Evolutionary conservation across 129 eudicot genomes (phyloP).

Genomic region (Apium graveolens): DNA sequence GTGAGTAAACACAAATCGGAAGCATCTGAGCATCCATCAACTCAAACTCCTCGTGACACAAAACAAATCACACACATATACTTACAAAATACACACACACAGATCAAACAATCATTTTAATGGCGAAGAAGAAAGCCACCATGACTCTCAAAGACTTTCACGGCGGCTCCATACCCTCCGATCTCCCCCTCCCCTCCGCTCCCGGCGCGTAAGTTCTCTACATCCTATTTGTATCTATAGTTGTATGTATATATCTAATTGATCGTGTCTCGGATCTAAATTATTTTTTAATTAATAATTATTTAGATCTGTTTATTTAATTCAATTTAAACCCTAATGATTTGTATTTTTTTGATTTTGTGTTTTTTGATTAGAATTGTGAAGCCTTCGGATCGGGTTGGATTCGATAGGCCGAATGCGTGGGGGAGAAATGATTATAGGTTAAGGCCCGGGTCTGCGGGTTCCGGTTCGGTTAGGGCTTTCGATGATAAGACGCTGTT

Average conservation of each 20-base stretch:
- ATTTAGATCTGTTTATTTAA: slow-evolving; percentile 30
- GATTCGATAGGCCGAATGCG: slow-evolving; percentile 43
- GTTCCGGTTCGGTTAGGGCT: slow-evolving; percentile 62
- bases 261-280: slow-evolving; percentile 28
- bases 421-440: slow-evolving; percentile 93
- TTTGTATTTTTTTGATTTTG: not conserved
- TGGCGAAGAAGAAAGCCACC: slow-evolving; percentile 97
- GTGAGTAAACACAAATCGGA: not conserved
- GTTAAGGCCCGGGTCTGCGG: slow-evolving; percentile 86
- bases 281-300: not conserved
- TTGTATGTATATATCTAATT: not conserved
- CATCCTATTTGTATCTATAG: not conserved
- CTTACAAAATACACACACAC: not conserved
- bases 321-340: slow-evolving; percentile 7
- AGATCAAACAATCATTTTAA: slow-evolving; percentile 5
- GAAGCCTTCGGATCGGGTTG: slow-evolving; percentile 66
- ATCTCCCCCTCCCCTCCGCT: slow-evolving; percentile 93
- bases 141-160: slow-evolving; percentile 97
- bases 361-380: slow-evolving; percentile 39
- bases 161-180: slow-evolving; percentile 97
- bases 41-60: not conserved
- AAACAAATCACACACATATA: not conserved
- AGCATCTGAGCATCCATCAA: not conserved
- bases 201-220: slow-evolving; percentile 73
- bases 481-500: slow-evolving; percentile 76